Conservation (phyloP, 176 grass and related monocot genomes). For the Dendrocalamus sinicus region DNA sequence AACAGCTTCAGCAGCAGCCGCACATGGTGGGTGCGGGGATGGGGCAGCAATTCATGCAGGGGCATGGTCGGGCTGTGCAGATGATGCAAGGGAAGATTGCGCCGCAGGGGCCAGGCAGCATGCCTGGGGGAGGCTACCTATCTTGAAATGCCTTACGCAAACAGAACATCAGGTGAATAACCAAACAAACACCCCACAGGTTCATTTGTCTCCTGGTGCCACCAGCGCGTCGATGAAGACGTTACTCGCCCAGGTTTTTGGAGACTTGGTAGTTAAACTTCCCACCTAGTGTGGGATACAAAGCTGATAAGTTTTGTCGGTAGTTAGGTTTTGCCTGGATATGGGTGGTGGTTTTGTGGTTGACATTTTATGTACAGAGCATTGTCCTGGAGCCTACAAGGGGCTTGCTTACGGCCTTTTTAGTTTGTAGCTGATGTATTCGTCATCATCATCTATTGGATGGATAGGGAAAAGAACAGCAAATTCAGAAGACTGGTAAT, state of each 20-base stretch:
- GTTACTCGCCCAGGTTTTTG: not conserved
- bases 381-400: not conserved
- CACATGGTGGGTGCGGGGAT: constrained; percentile 75
- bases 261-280: not conserved
- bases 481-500: not conserved
- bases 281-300: not conserved
- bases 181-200: not conserved
- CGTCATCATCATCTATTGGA: not conserved
- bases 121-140: constrained; percentile 69
- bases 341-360: not conserved
- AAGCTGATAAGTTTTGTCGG: not conserved
- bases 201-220: not conserved
- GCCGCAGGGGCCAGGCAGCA: constrained; percentile 53
- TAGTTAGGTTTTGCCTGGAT: not conserved
- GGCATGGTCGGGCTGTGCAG: constrained; percentile 62
- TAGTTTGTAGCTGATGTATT: not conserved
- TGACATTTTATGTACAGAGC: not conserved
- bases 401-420: not conserved
- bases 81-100: constrained; percentile 78
- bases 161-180: not conserved
- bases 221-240: not conserved
- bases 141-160: constrained; percentile 39
- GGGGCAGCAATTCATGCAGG: constrained; percentile 72
- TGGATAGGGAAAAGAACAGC: not conserved
- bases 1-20: constrained; percentile 42